Base-by-base conservation (phyloP, 2,329 filamentous ascomycete genomes). In the Fusarium annulatum region DNA sequence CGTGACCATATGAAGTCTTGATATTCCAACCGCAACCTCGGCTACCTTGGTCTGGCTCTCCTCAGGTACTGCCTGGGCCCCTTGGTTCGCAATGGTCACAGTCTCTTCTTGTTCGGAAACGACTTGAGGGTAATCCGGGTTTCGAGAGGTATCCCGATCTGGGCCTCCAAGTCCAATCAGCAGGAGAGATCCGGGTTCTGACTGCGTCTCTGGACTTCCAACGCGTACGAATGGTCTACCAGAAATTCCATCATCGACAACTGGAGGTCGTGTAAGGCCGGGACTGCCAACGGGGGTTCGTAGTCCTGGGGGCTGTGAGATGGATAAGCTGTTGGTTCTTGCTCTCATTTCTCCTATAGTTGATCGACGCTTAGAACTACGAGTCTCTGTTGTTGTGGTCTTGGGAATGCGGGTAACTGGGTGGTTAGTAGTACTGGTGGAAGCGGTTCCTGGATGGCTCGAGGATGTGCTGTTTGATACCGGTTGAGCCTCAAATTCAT, bases 1-100 rank as follows among this genome's bases (percentile, higher is more conserved):
- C 65, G 93, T 91, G 3, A 98, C 96, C 78, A 95, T 89, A 80
- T 99, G 96, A 65, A 99, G 86, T 73, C 95, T 89, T n/a, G 95
- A 97, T 10, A 96, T 87, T 1, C 96, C 96, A 3, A 98, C 96
- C 7, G 95, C 91, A 5, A 98, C 91, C 65, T 93, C 91, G 9
- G 82, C 79, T 67, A 82, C 71, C 30, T 80, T 80, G 45, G 78
- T 82, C 41, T 66, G 65, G 23, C 71, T 64, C 33, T 69, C 64
- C 7, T 58, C 66, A 23, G 61, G 39, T 33, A 56, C 56, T 18
- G 26, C 23, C 23, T 53, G 66, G 19, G 70, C 65, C 8, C 56
- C 26, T 26, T 57, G 42, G 21, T 71, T 67, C 18, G 59, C 23
- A 21, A 60, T 59, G 38, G 67, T 70, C 45, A 58, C 23, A 36